Evolutionary conservation across 192 early-diverging fungal species (phyloP).

Genomic region (Gonapodya sp.): DNA sequence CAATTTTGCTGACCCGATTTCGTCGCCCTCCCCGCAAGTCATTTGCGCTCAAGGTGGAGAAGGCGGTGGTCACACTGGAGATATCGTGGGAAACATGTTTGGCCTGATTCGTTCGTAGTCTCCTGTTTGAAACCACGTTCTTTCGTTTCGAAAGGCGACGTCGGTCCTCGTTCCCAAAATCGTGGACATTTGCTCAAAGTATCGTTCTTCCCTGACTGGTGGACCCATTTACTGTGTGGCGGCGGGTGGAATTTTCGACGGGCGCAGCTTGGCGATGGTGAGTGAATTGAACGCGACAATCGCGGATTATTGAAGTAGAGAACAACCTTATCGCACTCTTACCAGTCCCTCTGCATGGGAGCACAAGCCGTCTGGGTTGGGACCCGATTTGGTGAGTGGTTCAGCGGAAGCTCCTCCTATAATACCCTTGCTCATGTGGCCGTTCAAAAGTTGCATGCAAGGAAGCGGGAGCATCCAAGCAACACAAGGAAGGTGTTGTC

Average conservation of each 20-base stretch:
- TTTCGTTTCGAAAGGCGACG: conserved; percentile 12
- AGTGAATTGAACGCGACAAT: not conserved
- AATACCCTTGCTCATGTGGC: not conserved
- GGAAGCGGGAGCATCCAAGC: conserved; percentile 29
- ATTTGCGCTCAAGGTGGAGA: conserved; percentile 39
- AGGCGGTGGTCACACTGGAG: conserved; percentile 35
- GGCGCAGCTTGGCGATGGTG: conserved; percentile 15
- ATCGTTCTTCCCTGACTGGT: conserved; percentile 25
- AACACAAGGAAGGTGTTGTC: conserved; percentile 32
- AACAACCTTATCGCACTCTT: conserved; percentile 16
- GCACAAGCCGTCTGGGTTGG: conserved; percentile 39
- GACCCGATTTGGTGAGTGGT: conserved; percentile 21
- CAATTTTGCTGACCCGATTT: not conserved
- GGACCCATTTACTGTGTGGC: conserved; percentile 30
- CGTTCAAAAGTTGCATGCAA: conserved; percentile 21
- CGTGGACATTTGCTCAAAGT: conserved; percentile 30
- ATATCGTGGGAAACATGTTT: not conserved
- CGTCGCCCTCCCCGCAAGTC: not conserved
- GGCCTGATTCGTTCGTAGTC: not conserved
- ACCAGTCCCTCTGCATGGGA: conserved; percentile 30
- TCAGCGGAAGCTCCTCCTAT: not conserved
- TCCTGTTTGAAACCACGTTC: not conserved
- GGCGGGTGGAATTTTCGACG: conserved; percentile 36
- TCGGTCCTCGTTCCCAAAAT: conserved; percentile 35
- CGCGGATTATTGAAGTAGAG: not conserved